Base-by-base conservation (phyloP, 2,329 filamentous ascomycete species). In the Thielaviopsis populi region DNA sequence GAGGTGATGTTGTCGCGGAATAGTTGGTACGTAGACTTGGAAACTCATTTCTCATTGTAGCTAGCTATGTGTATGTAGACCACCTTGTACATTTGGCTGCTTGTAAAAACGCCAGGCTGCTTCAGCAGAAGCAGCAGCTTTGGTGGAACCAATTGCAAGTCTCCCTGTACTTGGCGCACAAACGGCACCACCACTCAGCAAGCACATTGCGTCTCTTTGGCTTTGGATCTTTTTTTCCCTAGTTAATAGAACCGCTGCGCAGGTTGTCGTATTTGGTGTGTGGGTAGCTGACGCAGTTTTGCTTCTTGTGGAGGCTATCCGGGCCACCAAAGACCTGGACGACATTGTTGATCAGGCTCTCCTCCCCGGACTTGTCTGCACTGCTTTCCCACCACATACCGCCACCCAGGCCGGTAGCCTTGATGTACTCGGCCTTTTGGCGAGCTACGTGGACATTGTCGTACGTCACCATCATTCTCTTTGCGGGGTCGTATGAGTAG, bases 341-440 rank as follows among this genome's bases (percentile, higher is more conserved):
- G 17, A 86, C 83, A 15, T 80, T 84, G 6, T 73, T 75, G 63
- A 91, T 90, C 70, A 96, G 72, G 69, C 88, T 92, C 62, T 79
- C 74, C 0, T 79, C 76, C 0, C 83, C 84, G 2, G 74, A 71
- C 71, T 84, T 85, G 72, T 96, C 92, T 0, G 83, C 85, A 70
- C 87, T 92, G 69, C 84, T 89, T 76, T 96, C 91, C 91, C 91
- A 96, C 90, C 90, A 97, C 91, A 97, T 96, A n/a, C 82, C 89
- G 19, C 92, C 92, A 1, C 91, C 91, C 0, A 96, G 79, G 0
- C 82, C 78, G 54, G 80, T 76, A 22, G 81, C 72, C 70, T 78
- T 81, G 70, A 96, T 82, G 72, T 84, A 96, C 11, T 81, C 75
- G 1, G 85, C 84, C 77, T 96, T 97, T 68, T 75, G 72, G 68